phyloP scores from a whole-genome alignment of 148 eudicot genomes.

The Rhododendron henanense region DNA sequence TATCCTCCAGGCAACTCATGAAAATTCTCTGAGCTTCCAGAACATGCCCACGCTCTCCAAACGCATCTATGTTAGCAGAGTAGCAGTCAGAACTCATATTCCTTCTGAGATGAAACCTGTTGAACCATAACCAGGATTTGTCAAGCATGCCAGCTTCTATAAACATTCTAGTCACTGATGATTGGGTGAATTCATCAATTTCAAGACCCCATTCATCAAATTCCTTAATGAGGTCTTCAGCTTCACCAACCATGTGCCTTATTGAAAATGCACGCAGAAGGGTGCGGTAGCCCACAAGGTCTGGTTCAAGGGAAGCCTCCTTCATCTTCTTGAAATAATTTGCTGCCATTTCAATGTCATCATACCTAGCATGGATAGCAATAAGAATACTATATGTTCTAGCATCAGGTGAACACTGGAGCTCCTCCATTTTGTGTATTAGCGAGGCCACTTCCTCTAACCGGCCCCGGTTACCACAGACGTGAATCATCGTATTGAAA shows the following conservation, averaged over 20 bases:
- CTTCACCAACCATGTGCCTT: conserved; percentile 78
- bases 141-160: conserved; percentile 74
- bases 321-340: conserved; percentile 66
- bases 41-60: conserved; percentile 71
- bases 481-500: conserved; percentile 84
- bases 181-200: conserved; percentile 82
- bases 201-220: conserved; percentile 68
- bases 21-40: conserved; percentile 74
- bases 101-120: conserved; percentile 61
- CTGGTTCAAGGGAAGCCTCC: conserved; percentile 61
- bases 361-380: conserved; percentile 66
- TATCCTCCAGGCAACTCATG: conserved; percentile 48
- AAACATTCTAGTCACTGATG: conserved; percentile 87
- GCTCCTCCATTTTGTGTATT: conserved; percentile 65
- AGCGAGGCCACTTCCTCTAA: conserved; percentile 57
- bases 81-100: conserved; percentile 80
- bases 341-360: conserved; percentile 60
- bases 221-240: conserved; percentile 64
- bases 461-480: conserved; percentile 61
- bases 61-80: conserved; percentile 91
- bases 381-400: conserved; percentile 88
- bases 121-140: conserved; percentile 78
- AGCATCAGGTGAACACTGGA: conserved; percentile 65
- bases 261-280: conserved; percentile 82
- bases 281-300: conserved; percentile 76